Base-by-base conservation (phyloP, 1,284 basidiomycete genomes). In the Trichosporon ovoides region DNA sequence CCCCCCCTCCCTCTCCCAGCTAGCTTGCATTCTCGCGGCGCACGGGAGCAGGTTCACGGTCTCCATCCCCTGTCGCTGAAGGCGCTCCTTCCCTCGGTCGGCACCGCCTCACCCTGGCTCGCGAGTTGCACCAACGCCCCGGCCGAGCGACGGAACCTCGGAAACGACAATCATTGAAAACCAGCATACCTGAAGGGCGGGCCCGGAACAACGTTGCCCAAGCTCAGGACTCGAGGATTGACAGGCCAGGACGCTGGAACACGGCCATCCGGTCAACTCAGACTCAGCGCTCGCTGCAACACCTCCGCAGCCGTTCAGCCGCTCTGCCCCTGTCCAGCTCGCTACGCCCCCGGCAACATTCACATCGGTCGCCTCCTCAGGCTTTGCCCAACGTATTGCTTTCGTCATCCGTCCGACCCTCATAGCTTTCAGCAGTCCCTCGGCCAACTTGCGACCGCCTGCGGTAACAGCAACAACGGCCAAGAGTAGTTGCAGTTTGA, bases 181-280 rank as follows among this genome's bases (percentile, higher is more conserved):
- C 24, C 28, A 31, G 28, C 28, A 31, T 31, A 48, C 43, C 43
- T 48, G 43, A 22, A 48, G 43, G 43, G 43, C 24, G 28, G 5
- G 28, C 9, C 28, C 28, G 28, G 28, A 22, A 48, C 43, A 48
- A 31, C 24, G 22, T 48, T 31, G 28, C 24, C 22, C 43, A 31
- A n/a, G 24, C 43, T 6, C 13, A 19, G 13, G 3, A 48, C 22
- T 16, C 28, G 43, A 48, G 22, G 43, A 48, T n/a, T n/a, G n/a
- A n/a, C n/a, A n/a, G 28, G n/a, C 43, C 43, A 48, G 22, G 28
- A 46, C 43, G 24, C 24, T 48, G 43, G 43, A 48, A 48, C 43
- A 48, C 28, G 12, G 43, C 28, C 28, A 28, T 22, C 43, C 24
- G 43, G 18, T 16, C 24, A 22, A 48, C 43, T 48, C 22, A 46